These are phyloP conservation scores for Neurospora crassa DNA, from an alignment of 2,329 filamentous ascomycete genomes.

Conservation along the genomic window DNA sequence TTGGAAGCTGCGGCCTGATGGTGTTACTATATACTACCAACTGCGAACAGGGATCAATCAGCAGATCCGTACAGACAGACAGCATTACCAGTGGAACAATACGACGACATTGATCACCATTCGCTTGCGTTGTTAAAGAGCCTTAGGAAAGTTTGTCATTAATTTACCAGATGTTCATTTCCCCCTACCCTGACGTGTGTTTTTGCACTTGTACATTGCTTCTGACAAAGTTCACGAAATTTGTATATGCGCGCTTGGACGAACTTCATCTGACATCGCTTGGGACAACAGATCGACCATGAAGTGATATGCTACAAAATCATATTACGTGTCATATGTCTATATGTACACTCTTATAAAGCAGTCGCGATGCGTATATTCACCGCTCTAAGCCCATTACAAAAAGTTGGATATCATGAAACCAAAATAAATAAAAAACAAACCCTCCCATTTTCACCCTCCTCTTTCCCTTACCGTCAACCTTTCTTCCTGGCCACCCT, in stretches of 20 bases:
- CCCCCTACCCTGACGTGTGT: no score
- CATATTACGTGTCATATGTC: not conserved
- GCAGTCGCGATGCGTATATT: not conserved
- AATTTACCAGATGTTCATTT: no score
- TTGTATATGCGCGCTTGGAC: not conserved
- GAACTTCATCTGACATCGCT: not conserved
- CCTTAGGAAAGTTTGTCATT: no score
- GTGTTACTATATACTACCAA: no score
- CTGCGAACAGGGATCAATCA: no score
- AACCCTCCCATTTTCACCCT: not conserved
- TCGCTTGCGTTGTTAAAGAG: fast-evolving
- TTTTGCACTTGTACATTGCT: no score
- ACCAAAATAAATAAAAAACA: not conserved
- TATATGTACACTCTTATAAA: not conserved
- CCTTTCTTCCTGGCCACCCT: not conserved
- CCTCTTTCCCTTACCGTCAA: not conserved
- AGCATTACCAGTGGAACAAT: no score
- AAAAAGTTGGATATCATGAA: not conserved
- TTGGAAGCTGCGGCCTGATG: fast-evolving
- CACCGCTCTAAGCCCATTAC: not conserved
- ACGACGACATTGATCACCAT: no score
- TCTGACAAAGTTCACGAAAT: not conserved
- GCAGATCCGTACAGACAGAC: no score
- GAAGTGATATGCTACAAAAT: not conserved
- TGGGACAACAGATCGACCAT: no score